phyloP scores from a whole-genome alignment of 169 alveolate genomes.

The Plasmodium gonderi region DNA sequence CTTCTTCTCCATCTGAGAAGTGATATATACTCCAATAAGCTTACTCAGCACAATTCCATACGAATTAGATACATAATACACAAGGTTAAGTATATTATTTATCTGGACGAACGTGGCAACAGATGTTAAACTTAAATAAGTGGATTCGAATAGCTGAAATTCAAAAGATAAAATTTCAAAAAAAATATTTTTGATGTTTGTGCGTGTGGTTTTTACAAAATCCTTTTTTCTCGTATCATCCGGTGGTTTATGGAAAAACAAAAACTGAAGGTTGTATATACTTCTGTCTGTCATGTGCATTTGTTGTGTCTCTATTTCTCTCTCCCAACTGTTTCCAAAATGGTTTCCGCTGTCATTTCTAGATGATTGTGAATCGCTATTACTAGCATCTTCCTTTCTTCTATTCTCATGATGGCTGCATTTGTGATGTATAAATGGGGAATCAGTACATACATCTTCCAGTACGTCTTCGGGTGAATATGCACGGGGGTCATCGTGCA shows the following conservation, averaged over 20 bases:
- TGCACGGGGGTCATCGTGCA: no score
- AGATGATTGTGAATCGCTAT: no score
- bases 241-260: conserved; percentile 24
- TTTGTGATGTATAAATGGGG: no score
- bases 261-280: neutral
- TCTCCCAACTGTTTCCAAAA: neutral
- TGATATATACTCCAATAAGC: neutral
- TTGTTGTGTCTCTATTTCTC: neutral
- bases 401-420: no score
- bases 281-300: neutral
- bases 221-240: neutral
- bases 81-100: neutral
- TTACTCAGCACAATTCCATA: conserved; percentile 25
- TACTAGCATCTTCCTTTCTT: no score
- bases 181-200: conserved; percentile 28
- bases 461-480: no score
- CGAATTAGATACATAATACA: conserved; percentile 25
- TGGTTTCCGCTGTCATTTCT: neutral
- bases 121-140: conserved; percentile 33
- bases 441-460: no score
- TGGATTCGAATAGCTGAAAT: conserved; percentile 27
- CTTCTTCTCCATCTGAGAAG: neutral
- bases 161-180: conserved; percentile 35
- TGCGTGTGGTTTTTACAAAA: neutral
- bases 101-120: conserved; percentile 15